Base-by-base conservation (phyloP, 2,329 filamentous ascomycete species). In the Pestalotiopsis sp. region DNA sequence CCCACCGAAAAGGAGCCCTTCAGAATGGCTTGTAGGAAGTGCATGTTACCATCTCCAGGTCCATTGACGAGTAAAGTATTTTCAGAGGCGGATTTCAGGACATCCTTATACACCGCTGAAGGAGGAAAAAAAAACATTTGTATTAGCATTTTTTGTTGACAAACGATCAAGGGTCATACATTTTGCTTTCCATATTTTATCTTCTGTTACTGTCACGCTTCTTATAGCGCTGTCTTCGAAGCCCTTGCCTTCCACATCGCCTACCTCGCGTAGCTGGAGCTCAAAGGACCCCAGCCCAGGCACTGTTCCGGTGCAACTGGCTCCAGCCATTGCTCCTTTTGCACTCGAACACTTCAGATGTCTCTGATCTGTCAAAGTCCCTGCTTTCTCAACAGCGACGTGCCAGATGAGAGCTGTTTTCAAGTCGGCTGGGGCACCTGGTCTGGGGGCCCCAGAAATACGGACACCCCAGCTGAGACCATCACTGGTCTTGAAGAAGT, bases 401-500 rank as follows among this genome's bases (percentile, higher is more conserved):
- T 90, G 89, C 78, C 91, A 91, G 66, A 91, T 77, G 35, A 92
- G 75, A 0, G 88, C 85, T 0, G 85, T 89, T 70, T 86, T 84
- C 64, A 89, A 78, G 60, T 85, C 79, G 0, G 80, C 78, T 26
- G 83, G 79, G 1, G 81, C 88, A 75, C 88, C 88, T 26, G 86
- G 83, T 64, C 88, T 83, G 55, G 86, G 87, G 11, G 81, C 84
- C 13, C 90, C 90, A 73, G 86, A 89, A 68, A 92, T 85, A 66
- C 89, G 83, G 65, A 88, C 88, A 55, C 85, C 89, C 90, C 90
- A 92, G 74, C 85, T 90, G 67, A 83, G 76, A 64, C 88, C 88
- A n/a, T 89, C 88, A 11, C 89, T 86, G 55, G 91, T 84, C 76
- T 92, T 92, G 73, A 91, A 84, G 76, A 92, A 91, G 70, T 91